Base-by-base conservation (phyloP, 768 basidiomycete genomes). In the Chalciporus pseudorubinellus region DNA sequence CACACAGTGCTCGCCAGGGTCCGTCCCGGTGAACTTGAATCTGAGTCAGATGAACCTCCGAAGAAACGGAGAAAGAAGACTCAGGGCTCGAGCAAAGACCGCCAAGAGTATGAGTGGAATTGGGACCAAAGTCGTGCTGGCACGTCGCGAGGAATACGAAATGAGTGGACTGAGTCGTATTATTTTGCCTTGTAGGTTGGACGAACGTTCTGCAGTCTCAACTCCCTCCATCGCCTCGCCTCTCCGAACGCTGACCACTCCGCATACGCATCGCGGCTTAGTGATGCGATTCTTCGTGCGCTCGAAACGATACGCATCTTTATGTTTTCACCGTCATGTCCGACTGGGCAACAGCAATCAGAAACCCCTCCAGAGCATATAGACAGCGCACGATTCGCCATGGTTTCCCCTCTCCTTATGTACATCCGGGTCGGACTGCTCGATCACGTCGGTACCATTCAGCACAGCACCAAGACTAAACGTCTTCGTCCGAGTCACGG, bases 31-130 rank as follows among this genome's bases (percentile, higher is more conserved):
- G 53, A 48, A 28, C 54, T 60, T 10, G 56, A 52, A 38, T 56
- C 62, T 10, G 56, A 52, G 40, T 56, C 53, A 26, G 62, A 59
- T 19, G 51, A 29, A 6, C 61, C 62, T 21, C 59, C 60, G 11
- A 65, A 57, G 48, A 68, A 69, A 46, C 67, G 58, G 45, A 59
- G 34, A 33, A 67, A 63, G 52, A 68, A 61, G 46, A 34, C 13
- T 14, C 33, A n/a, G 16, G 59, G 51, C 6, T 29, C 43, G 8
- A 16, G 31, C 38, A 65, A 56, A 24, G 57, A 53, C 22, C 56
- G 52, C 29, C 56, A 46, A 34, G 59, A 55, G 21, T 42, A 41
- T 14, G 55, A 58, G 33, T 58, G 55, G 52, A 51, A 38, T 21
- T 67, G 67, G 65, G 52, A 64, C 24, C 56, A 57, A 53, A 50